Conservation (phyloP, 2,329 filamentous ascomycete species). For the Hypoxylon sp. region DNA sequence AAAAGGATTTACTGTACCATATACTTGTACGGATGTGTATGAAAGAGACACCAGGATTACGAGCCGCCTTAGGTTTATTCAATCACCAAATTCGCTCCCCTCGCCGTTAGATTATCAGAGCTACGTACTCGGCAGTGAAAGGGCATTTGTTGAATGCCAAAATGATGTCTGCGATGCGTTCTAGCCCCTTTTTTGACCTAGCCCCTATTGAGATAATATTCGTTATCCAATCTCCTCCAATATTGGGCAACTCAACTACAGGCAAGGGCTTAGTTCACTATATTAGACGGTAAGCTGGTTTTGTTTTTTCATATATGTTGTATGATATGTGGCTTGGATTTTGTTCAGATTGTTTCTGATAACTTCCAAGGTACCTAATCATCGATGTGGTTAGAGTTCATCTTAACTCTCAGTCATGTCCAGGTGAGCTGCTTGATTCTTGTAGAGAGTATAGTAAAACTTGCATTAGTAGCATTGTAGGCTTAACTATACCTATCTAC, state of each 20-base stretch:
- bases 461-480: not conserved
- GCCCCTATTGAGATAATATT: not conserved
- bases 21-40: conserved; percentile 25
- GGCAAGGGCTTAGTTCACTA: not conserved
- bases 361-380: too few relatives aligned
- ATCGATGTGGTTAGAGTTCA: too few relatives aligned
- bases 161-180: not conserved
- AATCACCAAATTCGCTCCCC: not conserved
- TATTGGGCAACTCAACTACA: not conserved
- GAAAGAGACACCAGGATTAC: conserved; percentile 7
- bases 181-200: not conserved
- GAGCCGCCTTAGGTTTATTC: not conserved
- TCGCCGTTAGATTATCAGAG: not conserved
- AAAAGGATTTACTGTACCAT: conserved; percentile 13
- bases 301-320: too few relatives aligned
- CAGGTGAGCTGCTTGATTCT: not conserved
- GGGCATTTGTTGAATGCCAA: not conserved
- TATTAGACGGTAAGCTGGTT: too few relatives aligned
- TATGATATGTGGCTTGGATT: too few relatives aligned
- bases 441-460: not conserved
- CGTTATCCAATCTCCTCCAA: not conserved
- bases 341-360: too few relatives aligned
- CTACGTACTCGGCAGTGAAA: not conserved
- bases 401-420: too few relatives aligned
- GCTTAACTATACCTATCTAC: not conserved